These are phyloP conservation scores for Colletotrichum cuscutae DNA, from an alignment of 2,329 filamentous ascomycete genomes.

Conservation along the genomic window DNA sequence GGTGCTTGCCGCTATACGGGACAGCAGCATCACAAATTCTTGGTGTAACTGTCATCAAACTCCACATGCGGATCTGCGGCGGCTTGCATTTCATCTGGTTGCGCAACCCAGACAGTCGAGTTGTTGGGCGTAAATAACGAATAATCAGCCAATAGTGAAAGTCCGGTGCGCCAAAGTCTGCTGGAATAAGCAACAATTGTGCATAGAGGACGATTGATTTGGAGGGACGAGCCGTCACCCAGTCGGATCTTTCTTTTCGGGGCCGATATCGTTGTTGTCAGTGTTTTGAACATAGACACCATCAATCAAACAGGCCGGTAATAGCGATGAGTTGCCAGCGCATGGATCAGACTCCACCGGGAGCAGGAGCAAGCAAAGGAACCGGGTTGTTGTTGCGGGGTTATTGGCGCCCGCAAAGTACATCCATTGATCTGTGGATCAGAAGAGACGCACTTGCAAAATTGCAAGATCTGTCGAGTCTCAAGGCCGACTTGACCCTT, in stretches of 20 bases:
- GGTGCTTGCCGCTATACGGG: not conserved
- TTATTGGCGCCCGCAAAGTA: not conserved
- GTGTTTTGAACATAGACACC: not conserved
- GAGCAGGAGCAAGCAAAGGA: not conserved
- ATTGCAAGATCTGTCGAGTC: slow-evolving; percentile 1
- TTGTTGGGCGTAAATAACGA: not conserved
- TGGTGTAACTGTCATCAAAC: not conserved
- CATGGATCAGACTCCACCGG: slow-evolving; percentile 7
- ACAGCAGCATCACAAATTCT: not conserved
- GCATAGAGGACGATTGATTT: not conserved
- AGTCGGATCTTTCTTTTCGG: not conserved
- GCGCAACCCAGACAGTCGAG: not conserved
- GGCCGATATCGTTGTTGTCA: not conserved
- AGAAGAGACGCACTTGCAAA: not conserved
- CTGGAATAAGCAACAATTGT: slow-evolving; percentile 18
- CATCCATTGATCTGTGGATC: not conserved
- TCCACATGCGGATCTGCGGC: slow-evolving; percentile 27
- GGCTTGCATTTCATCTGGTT: slow-evolving; percentile 19
- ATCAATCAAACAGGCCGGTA: not conserved
- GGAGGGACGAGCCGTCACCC: not conserved
- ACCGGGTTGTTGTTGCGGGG: not conserved
- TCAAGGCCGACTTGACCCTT: not conserved
- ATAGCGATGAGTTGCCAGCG: slow-evolving; percentile 12
- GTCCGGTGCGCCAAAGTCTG: not conserved
- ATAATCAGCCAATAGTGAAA: not conserved